Conservation (phyloP, 208 protist species). For the Acanthamoeba castellanii region DNA sequence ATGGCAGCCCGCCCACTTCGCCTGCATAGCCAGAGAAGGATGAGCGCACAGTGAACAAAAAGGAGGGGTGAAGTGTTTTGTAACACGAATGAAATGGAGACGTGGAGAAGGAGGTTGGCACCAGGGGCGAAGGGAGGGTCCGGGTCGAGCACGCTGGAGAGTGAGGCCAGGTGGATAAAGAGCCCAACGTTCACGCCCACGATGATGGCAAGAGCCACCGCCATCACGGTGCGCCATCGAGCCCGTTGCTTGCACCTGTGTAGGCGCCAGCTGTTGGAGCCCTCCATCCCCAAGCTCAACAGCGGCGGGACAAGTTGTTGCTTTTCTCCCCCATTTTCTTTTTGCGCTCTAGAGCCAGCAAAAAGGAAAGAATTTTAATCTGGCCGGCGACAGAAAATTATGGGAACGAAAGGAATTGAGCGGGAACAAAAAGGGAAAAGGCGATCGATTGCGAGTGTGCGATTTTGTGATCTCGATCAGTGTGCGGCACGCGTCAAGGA, state of each 20-base stretch:
- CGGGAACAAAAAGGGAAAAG: neutral
- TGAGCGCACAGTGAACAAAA: no score
- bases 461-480: neutral
- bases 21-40: neutral
- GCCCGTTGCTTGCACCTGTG: neutral
- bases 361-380: neutral
- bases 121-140: neutral
- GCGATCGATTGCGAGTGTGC: neutral
- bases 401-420: neutral
- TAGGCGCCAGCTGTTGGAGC: neutral
- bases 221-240: neutral
- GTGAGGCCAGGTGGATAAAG: neutral
- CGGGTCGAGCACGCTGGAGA: neutral
- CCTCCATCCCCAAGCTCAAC: neutral
- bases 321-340: neutral
- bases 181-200: neutral
- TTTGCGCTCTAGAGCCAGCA: neutral
- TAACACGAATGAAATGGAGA: neutral
- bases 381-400: neutral
- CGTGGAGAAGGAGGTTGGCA: neutral
- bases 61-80: neutral
- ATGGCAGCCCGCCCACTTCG: neutral
- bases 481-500: conserved; percentile 6
- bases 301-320: neutral
- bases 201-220: neutral